A percentile compares a stretch with the other conserved stretches of the same genome.
Conservation (phyloP, 768 basidiomycete genomes). For the Lactarius pseudohatsudake region DNA sequence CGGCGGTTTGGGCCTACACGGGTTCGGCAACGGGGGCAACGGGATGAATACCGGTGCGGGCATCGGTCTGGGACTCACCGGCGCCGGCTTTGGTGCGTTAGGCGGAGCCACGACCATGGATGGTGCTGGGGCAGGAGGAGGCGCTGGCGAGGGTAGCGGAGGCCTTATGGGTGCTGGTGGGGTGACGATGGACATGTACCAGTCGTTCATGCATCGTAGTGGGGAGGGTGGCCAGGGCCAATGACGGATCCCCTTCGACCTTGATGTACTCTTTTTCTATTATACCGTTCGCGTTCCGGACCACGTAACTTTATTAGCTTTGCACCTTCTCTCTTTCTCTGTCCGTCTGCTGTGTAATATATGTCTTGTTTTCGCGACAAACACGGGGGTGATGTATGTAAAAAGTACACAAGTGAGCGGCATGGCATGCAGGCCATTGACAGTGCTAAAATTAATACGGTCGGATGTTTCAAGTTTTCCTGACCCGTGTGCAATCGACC, state of each 20-base stretch:
- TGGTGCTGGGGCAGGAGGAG: background rate
- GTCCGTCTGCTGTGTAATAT: background rate
- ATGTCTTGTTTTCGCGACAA: background rate
- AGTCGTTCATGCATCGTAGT: constrained; percentile 28
- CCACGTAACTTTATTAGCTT: constrained; percentile 5
- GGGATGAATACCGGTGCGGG: constrained; percentile 6
- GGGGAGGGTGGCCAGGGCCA: constrained; percentile 24
- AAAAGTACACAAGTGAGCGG: background rate
- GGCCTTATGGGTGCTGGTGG: background rate
- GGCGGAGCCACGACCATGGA: constrained; percentile 1
- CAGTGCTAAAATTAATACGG: constrained; percentile 19
- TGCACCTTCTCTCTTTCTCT: background rate
- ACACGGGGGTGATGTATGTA: background rate
- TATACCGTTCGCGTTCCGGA: background rate
- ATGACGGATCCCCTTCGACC: background rate
- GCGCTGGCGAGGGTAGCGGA: background rate
- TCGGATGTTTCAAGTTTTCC: background rate
- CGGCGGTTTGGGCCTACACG: constrained; percentile 5
- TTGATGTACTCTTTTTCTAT: background rate
- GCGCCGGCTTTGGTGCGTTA: constrained; percentile 12
- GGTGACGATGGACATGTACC: constrained; percentile 24
- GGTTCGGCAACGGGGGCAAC: constrained; percentile 9
- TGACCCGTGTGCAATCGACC: background rate
- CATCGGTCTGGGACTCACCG: constrained; percentile 12
- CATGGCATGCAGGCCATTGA: background rate